phyloP scores from a whole-genome alignment of 306 rosid genomes.

The Inga oerstediana region DNA sequence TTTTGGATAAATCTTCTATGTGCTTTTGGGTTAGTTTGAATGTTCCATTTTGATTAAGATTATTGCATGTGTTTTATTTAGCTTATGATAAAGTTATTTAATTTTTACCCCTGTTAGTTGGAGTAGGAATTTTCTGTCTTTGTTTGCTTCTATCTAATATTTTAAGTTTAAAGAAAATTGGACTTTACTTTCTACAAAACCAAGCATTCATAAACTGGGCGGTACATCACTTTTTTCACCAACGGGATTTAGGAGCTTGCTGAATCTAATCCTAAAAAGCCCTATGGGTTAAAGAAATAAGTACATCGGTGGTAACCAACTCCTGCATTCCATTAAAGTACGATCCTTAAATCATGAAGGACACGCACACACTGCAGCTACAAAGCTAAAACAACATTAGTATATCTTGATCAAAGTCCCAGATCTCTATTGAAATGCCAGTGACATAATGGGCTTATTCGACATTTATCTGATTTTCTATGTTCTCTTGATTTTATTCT shows the following conservation, averaged over 20 bases:
- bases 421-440: slow-evolving; percentile 9
- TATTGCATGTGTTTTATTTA: no score
- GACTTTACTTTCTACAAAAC: neutral
- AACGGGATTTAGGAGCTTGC: neutral
- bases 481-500: slow-evolving; percentile 11
- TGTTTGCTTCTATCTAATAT: neutral
- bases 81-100: no score
- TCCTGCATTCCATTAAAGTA: neutral
- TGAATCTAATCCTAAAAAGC: neutral
- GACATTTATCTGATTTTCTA: slow-evolving; percentile 27
- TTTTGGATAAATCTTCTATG: no score
- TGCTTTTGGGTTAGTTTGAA: no score
- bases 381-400: neutral
- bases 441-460: slow-evolving; percentile 23
- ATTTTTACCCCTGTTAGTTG: neutral
- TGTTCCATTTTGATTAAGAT: no score
- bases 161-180: neutral
- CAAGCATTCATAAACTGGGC: neutral
- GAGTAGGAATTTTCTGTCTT: neutral
- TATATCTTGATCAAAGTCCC: neutral
- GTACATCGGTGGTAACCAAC: slow-evolving; percentile 14
- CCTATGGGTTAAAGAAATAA: neutral
- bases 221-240: neutral
- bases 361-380: neutral
- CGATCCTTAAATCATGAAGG: neutral